Evolutionary conservation across 2,329 filamentous ascomycete species (phyloP), one percentile per base, ranked within the genome.

Genomic region (Endocalyx cinctus): DNA sequence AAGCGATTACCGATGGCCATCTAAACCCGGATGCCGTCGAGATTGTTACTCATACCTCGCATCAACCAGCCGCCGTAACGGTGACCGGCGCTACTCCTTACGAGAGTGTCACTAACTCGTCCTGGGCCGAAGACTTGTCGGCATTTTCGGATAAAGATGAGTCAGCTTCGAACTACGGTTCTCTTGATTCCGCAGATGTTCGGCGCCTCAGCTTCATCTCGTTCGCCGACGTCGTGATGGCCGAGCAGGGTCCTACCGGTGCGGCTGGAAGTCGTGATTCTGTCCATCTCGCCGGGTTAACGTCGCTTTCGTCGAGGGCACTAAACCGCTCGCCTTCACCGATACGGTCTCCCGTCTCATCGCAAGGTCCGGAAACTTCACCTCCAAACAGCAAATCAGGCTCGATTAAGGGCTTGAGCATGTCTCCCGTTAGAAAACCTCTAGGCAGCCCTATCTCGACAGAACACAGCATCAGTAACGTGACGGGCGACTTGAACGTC

Each of bases 141-240:
- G 68, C 73, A 15, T 69, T 78, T 50, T 63, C 70, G 5, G 67
- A 76, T 33, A 62, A 61, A 29, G 59, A 79, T 26, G 84, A 90
- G 45, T 70, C 70, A 17, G 78, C 77, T 2, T 85, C 82, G 37
- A 87, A 79, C 54, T 90, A 90, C 57, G 86, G 82, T 19, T 79
- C 82, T 28, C 67, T 90, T 41, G 88, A 95, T 51, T 75, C 73
- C 25, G 72, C 77, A 29, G 89, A 95, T 51, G 77, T 94, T 13
- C 81, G 87, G 28, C 79, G 90, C 15, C 65, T 97, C 42, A 92
- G 85, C 58, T 97, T 97, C 64, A 94, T 97, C 55, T 95, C 88
- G 6, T 97, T 97, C 60, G 89, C 90, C 41, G 90, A 97, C 52
- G 87, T 97, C 8, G 87, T 97, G 25, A 87, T 94, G 56, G 76